These are phyloP conservation scores for Cladophialophora immunda DNA, from an alignment of 2,329 filamentous ascomycete genomes.

Conservation along the genomic window DNA sequence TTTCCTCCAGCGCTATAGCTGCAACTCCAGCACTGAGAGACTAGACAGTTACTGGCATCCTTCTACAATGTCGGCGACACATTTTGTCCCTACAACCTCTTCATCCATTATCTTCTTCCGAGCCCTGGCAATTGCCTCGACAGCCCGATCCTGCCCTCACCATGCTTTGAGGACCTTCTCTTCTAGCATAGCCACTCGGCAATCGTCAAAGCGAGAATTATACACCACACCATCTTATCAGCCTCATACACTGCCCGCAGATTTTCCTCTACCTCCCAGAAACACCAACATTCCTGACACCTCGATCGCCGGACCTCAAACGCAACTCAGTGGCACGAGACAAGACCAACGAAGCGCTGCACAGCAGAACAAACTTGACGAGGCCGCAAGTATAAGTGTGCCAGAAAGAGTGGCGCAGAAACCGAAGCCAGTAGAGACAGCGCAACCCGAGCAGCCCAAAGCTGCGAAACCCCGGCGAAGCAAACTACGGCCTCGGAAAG, in stretches of 20 bases:
- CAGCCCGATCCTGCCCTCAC: conserved; percentile 51
- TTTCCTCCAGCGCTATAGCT: background rate
- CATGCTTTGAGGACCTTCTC: conserved; percentile 57
- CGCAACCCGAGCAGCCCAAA: conserved; percentile 35
- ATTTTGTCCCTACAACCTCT: conserved; percentile 54
- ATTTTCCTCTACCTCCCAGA: conserved; percentile 64
- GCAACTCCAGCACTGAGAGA: background rate
- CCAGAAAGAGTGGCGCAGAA: conserved; percentile 74
- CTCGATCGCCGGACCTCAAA: conserved; percentile 65
- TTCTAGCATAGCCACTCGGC: conserved; percentile 51
- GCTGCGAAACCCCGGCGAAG: conserved; percentile 63
- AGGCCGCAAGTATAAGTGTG: conserved; percentile 56
- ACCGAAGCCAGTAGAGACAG: conserved; percentile 58
- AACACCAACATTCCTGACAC: conserved; percentile 67
- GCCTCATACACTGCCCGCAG: conserved; percentile 65
- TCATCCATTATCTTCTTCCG: conserved; percentile 55
- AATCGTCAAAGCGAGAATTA: conserved; percentile 67
- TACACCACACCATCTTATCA: conserved; percentile 66
- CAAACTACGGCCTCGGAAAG: conserved; percentile 83
- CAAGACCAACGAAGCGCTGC: conserved; percentile 51
- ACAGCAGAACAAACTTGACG: conserved; percentile 37
- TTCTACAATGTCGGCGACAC: conserved; percentile 51
- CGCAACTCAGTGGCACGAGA: conserved; percentile 58
- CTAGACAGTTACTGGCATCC: background rate
- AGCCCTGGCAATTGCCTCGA: conserved; percentile 48